Percentiles rank a stretch among this genome's conserved stretches.
Conservation (phyloP, 2,329 filamentous ascomycete species). For the Colletotrichum sp. region DNA sequence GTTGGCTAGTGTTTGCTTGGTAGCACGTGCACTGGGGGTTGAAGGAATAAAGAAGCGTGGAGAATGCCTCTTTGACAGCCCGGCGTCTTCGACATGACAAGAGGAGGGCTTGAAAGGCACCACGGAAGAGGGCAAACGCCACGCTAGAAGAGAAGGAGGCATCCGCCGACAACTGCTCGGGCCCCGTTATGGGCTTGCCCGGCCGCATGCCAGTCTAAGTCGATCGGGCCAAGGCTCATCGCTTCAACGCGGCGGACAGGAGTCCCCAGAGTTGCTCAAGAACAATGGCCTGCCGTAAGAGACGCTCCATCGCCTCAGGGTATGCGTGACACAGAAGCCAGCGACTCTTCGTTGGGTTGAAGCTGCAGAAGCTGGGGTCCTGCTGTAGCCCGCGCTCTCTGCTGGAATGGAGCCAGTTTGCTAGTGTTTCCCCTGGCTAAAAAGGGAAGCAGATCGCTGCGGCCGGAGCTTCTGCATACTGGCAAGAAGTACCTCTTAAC, state of each 20-base stretch:
- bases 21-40: background rate
- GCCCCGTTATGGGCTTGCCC: background rate
- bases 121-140: background rate
- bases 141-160: conserved; percentile 2
- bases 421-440: background rate
- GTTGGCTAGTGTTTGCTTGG: background rate
- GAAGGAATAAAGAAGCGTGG: background rate
- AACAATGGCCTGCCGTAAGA: background rate
- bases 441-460: background rate
- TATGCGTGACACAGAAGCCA: background rate
- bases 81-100: background rate
- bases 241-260: background rate
- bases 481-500: background rate
- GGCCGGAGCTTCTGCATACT: background rate
- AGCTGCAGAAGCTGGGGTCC: conserved; percentile 1
- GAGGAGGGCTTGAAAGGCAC: background rate
- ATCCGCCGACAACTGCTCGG: background rate
- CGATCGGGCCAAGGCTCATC: background rate
- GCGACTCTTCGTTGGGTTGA: background rate
- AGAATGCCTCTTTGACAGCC: background rate
- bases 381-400: background rate
- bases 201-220: background rate
- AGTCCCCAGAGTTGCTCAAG: background rate
- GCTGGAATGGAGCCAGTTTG: background rate
- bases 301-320: background rate